These are phyloP conservation scores for Scleromitrula shiraiana DNA, from an alignment of 2,329 filamentous ascomycete species.

Conservation along the genomic window DNA sequence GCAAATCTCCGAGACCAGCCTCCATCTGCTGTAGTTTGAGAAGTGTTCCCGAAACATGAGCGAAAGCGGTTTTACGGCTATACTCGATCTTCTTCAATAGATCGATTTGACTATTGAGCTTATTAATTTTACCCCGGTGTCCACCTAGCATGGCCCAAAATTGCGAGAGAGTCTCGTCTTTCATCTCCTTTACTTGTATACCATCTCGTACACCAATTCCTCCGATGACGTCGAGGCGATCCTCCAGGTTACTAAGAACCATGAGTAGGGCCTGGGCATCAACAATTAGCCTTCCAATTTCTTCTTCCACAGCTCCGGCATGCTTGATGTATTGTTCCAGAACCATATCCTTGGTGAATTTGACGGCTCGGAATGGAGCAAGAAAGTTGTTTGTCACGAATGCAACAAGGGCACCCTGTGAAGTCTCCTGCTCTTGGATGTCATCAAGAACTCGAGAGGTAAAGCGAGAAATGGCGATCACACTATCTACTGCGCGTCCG, in stretches of 20 bases:
- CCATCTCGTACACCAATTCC: constrained; percentile 59
- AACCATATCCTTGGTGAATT: constrained; percentile 53
- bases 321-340: constrained; percentile 70
- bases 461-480: constrained; percentile 69
- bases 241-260: constrained; percentile 60
- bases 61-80: constrained; percentile 58
- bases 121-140: constrained; percentile 52
- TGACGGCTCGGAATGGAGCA: constrained; percentile 54
- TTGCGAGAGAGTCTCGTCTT: constrained; percentile 58
- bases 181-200: constrained; percentile 46
- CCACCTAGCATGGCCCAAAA: constrained; percentile 70
- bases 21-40: constrained; percentile 68
- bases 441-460: constrained; percentile 46
- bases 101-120: constrained; percentile 53
- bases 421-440: constrained; percentile 23
- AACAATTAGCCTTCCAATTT: constrained; percentile 58
- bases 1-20: constrained; percentile 60
- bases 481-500: constrained; percentile 63
- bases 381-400: constrained; percentile 41
- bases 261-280: constrained; percentile 62
- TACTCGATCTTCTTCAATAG: constrained; percentile 57
- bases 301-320: constrained; percentile 59
- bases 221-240: constrained; percentile 61
- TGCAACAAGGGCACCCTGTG: constrained; percentile 29
- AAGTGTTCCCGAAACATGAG: constrained; percentile 61